Percentiles rank a stretch among this genome's conserved stretches.
Conservation (phyloP, 2,329 filamentous ascomycete species). For the Fusarium sp. region DNA sequence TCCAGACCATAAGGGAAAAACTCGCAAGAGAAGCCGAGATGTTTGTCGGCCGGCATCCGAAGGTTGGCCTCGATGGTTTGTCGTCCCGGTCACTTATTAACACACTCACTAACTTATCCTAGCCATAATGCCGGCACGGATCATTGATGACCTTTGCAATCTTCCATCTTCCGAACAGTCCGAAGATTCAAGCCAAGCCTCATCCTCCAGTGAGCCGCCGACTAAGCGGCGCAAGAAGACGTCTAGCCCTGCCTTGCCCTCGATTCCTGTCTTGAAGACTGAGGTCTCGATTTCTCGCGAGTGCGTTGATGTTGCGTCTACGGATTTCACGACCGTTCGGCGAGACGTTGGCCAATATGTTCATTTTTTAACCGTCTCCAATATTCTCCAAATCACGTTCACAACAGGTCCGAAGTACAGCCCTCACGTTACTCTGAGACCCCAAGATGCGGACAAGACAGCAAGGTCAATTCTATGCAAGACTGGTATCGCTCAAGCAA, state of each 20-base stretch:
- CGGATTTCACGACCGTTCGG: conserved; percentile 13
- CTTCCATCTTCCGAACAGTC: conserved; percentile 32
- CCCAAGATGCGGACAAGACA: conserved; percentile 37
- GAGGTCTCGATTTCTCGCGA: conserved; percentile 44
- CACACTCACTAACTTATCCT: not conserved
- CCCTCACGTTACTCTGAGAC: conserved; percentile 35
- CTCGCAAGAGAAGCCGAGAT: not conserved
- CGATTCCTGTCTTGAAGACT: conserved; percentile 44
- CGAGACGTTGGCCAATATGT: conserved; percentile 40
- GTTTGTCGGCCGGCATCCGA: not conserved
- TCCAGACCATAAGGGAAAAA: not conserved
- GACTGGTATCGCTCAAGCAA: conserved; percentile 20
- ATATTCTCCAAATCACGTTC: conserved; percentile 35
- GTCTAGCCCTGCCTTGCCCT: conserved; percentile 8
- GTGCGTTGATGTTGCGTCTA: conserved; percentile 25
- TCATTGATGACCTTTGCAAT: conserved; percentile 39
- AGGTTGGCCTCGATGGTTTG: conserved; percentile 44
- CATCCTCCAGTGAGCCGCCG: conserved; percentile 32
- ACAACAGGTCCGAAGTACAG: conserved; percentile 5
- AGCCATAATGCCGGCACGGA: conserved; percentile 43
- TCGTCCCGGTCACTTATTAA: conserved; percentile 1
- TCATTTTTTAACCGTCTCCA: conserved; percentile 29
- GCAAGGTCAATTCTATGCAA: conserved; percentile 35
- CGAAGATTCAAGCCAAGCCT: conserved; percentile 11
- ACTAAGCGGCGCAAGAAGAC: conserved; percentile 49